Base-by-base conservation (phyloP, 805 yeast species). In the Hanseniaspora hatyaiensis region DNA sequence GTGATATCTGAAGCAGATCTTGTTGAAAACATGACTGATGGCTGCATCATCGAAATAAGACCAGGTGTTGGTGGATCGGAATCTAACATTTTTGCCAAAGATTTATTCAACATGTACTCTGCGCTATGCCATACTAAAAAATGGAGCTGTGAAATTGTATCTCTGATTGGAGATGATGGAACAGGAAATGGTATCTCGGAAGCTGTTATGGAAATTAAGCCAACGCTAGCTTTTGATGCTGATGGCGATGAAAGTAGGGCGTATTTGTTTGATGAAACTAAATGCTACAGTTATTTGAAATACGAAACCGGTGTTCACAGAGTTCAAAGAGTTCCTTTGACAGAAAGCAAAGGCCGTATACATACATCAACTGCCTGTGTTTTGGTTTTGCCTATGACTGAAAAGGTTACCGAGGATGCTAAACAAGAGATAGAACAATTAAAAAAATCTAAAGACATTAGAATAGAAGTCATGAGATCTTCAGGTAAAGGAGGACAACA, bases 401-500 rank as follows among this genome's bases (percentile, higher is more conserved):
- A 67, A 18, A 77, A 72, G 5, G 66, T 61, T 33, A 64, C 65
- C 6, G 68, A 68, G 23, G 67, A 74, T 47, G 70, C 72, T 1
- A 42, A 36, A 24, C 36, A 34, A 23, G 48, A 30, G 16, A 44
- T 44, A 11, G 20, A 16, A 12, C 31, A 30, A 15, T 18, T 44
- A 24, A 34, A 32, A 8, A 77, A 77, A 16, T 84, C 88, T 0
- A 94, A 83, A 2, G 98, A 92, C 57, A 78, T 92, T 19, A 72
- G 96, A 49, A 78, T 92, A 3, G 98, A 92, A 60, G 87, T 92
- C n/a, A 92, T 89, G 95, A 72, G 98, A 55, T 85, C 97, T 0
- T 78, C 95, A 49, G 98, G 98, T 3, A 82, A 92, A 53, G 98
- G 98, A 49, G 98, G 98, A 0, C 98, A 89, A 66, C 97, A 89